Evolutionary conservation across 768 basidiomycete species (phyloP).

Genomic region (Lanmaoa rubissima): DNA sequence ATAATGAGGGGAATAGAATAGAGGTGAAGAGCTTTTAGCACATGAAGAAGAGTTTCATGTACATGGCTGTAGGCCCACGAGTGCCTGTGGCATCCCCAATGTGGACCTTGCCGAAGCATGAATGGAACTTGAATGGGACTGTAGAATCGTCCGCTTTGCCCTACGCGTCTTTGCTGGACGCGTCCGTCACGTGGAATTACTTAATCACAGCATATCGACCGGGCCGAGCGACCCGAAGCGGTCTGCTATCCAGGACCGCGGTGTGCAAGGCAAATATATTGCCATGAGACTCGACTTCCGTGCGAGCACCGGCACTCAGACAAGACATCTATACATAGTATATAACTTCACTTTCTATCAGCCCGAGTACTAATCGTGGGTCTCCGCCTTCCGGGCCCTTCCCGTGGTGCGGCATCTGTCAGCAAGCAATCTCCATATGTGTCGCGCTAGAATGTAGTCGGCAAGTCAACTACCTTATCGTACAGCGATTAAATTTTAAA

Average conservation of each 20-base stretch:
- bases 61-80: slow-evolving; percentile 2
- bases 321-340: too few species aligned
- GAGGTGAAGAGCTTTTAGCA: neutral
- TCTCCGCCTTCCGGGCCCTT: too few species aligned
- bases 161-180: neutral
- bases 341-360: too few species aligned
- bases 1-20: neutral
- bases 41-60: slow-evolving; percentile 1
- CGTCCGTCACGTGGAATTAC: slow-evolving; percentile 16
- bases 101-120: slow-evolving; percentile 15
- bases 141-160: neutral
- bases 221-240: neutral
- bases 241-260: too few species aligned
- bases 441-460: too few species aligned
- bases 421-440: too few species aligned
- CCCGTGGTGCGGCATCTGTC: too few species aligned
- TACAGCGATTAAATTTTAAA: neutral
- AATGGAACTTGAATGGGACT: neutral
- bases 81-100: neutral
- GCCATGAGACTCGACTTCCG: too few species aligned
- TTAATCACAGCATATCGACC: neutral
- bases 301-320: neutral
- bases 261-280: too few species aligned
- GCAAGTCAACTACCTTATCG: too few species aligned
- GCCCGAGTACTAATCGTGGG: too few species aligned